Base-by-base conservation (phyloP, 1,284 basidiomycete genomes). In the Leccinum fuscescens region DNA sequence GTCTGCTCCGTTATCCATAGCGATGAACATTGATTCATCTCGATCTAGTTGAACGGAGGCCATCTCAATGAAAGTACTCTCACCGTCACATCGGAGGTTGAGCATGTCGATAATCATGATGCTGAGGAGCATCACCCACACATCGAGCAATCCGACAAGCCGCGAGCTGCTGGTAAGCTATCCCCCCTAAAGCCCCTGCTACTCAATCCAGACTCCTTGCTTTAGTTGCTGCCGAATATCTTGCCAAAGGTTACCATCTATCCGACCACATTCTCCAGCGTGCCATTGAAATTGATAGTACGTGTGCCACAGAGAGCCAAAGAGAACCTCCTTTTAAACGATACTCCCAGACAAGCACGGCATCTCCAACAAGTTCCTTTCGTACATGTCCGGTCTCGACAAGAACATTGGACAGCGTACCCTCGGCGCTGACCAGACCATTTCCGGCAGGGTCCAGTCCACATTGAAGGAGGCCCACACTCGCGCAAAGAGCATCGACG, bases 261-360 rank as follows among this genome's bases (percentile, higher is more conserved):
- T 88, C 88, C 22, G 94, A 97, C 72, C 73, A 82, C 59, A 83
- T 94, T 64, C 80, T 97, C 53, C 82, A 90, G 66, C 86, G 87
- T 64, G 93, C 94, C 24, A 97, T 98, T 70, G 92, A 94, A 62
- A 79, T 94, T 55, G 94, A 96, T 77, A 77, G 90, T 92, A 67
- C 67, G 87, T 53, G 9, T 14, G 35, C 52, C 44, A 2, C 53
- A 14, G 17, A 44, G 20, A 1, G 50, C 39, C 20, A 33, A 35
- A 33, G 1, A 31, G n/a, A 5, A 12, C 27, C 2, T 35, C 20
- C 20, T 57, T 42, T 42, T 6, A 44, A 51, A 29, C 7, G 4
- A 11, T 15, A 3, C n/a, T 29, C 33, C 11, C 64, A 92, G 90
- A 82, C 59, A 86, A 93, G 73, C 86, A 92, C 67, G 95, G 95